Conservation (phyloP, 2,329 filamentous ascomycete genomes). For the Colletotrichum lupini region DNA sequence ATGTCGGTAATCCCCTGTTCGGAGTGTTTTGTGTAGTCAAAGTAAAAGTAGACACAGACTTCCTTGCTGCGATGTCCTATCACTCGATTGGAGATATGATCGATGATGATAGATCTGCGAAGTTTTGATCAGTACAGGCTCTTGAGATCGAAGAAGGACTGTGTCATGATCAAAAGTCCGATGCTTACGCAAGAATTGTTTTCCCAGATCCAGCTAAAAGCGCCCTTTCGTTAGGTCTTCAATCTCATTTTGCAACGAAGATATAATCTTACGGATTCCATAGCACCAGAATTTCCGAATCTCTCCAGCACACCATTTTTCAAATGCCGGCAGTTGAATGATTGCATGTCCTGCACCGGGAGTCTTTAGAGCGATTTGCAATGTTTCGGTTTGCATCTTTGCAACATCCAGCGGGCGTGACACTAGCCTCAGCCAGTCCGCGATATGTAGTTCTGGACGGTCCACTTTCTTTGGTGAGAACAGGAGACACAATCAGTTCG, state of each 20-base stretch:
- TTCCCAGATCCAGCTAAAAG: slow-evolving; percentile 13
- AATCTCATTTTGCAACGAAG: neutral
- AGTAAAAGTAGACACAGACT: neutral
- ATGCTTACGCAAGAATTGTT: neutral
- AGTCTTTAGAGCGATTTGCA: neutral
- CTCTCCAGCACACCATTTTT: neutral
- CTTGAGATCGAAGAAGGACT: neutral
- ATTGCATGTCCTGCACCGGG: neutral
- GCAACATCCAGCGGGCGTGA: slow-evolving; percentile 13
- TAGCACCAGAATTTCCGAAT: slow-evolving; percentile 10
- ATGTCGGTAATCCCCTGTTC: neutral
- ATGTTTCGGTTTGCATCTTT: slow-evolving; percentile 5
- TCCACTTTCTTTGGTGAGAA: neutral
- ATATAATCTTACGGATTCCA: neutral
- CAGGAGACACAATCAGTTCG: neutral
- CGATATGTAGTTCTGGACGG: neutral
- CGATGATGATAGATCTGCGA: neutral
- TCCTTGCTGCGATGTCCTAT: neutral
- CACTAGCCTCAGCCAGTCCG: neutral
- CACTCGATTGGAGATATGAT: neutral
- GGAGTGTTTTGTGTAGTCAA: neutral
- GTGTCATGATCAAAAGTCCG: neutral
- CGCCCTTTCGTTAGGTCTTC: neutral
- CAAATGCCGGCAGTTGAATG: neutral
- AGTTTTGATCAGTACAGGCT: neutral